A percentile compares a stretch with the other conserved stretches of the same genome.
phyloP scores from a whole-genome alignment of 306 rosid genomes.

The Abrus precatorius region DNA sequence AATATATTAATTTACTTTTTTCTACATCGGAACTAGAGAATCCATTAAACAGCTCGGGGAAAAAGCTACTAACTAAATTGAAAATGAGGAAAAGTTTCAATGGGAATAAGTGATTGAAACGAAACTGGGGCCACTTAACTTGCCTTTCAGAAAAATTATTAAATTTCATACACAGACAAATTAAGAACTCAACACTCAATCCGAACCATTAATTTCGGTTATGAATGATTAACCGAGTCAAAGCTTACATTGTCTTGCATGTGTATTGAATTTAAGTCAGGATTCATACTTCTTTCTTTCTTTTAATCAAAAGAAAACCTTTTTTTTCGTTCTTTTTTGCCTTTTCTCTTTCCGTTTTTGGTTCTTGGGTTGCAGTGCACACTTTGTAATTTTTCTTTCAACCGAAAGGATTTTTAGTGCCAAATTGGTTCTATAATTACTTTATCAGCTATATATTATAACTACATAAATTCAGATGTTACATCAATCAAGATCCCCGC shows the following conservation, averaged over 20 bases:
- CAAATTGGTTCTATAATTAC: neutral
- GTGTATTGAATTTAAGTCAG: neutral
- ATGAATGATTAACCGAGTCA: constrained; percentile 10
- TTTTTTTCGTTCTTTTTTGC: neutral
- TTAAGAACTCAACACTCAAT: neutral
- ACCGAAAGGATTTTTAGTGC: neutral
- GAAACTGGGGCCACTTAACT: neutral
- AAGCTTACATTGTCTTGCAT: neutral
- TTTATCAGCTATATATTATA: neutral
- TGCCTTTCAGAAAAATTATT: neutral
- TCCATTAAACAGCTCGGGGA: neutral
- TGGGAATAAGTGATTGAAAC: no score
- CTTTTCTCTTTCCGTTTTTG: neutral
- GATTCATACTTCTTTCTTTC: constrained; percentile 27
- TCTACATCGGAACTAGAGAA: neutral
- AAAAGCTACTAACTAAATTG: neutral
- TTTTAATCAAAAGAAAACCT: neutral
- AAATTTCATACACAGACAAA: neutral
- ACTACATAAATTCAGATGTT: neutral
- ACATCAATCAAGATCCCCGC: constrained; percentile 29
- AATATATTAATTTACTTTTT: neutral
- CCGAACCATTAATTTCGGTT: neutral
- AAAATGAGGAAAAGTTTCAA: no score
- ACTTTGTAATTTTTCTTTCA: neutral
- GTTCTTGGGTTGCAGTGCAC: neutral